Percentiles rank a stretch among this genome's conserved stretches.
These are phyloP conservation scores for Cutaneotrichosporon sp. DNA, from an alignment of 1,284 basidiomycete species.

Conservation along the genomic window DNA sequence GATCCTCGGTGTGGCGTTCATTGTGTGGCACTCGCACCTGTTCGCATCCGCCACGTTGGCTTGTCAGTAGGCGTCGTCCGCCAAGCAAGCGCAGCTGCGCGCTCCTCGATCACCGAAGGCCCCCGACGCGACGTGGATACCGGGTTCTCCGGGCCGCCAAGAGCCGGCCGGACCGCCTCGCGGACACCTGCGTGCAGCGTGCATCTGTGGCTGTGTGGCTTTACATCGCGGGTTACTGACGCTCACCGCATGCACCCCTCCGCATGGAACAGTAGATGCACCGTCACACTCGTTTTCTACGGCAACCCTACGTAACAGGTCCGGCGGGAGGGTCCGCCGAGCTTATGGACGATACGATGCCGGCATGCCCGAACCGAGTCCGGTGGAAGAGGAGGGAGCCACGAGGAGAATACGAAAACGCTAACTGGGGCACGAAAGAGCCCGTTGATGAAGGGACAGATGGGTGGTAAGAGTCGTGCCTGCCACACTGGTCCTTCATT, in stretches of 20 bases:
- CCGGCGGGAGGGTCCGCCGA: neutral
- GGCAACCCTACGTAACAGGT: slow-evolving; percentile 1
- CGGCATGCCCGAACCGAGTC: slow-evolving; percentile 9
- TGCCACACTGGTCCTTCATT: neutral
- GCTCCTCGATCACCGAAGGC: neutral
- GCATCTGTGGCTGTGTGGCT: neutral
- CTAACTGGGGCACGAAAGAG: neutral
- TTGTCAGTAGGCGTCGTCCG: no score
- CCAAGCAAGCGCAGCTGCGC: neutral
- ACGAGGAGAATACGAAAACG: neutral
- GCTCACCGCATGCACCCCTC: neutral
- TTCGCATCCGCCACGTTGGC: neutral
- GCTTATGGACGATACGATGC: slow-evolving; percentile 5
- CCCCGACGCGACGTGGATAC: neutral
- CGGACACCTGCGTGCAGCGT: neutral
- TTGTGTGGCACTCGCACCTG: neutral
- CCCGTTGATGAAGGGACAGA: slow-evolving; percentile 3
- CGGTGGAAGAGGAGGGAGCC: neutral
- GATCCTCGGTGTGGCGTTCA: neutral
- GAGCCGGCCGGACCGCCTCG: no score
- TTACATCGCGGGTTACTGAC: neutral
- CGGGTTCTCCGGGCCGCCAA: neutral
- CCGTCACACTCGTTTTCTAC: neutral
- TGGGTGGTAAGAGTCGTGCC: slow-evolving; percentile 3
- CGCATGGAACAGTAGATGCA: neutral